A percentile compares a stretch with the other conserved stretches of the same genome.
These are phyloP conservation scores for Phascolomyces articulosus DNA, from an alignment of 371 early-diverging fungal genomes.

Conservation along the genomic window DNA sequence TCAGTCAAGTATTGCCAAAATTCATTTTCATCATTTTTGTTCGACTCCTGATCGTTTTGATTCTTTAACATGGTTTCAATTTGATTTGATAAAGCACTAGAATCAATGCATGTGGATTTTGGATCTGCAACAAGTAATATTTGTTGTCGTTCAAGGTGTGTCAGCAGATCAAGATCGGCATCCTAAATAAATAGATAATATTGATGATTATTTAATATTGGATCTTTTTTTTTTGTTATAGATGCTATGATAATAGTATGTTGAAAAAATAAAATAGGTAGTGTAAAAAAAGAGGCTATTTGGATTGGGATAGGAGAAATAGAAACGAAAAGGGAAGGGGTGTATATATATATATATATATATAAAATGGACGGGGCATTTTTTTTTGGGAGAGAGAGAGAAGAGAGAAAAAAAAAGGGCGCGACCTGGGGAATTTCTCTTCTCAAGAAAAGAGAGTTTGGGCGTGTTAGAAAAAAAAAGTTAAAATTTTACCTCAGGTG, in stretches of 20 bases:
- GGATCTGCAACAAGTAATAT: constrained; percentile 59
- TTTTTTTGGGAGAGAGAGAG: no score
- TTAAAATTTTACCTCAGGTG: constrained; percentile 40
- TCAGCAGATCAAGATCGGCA: constrained; percentile 56
- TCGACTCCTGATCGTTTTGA: background rate
- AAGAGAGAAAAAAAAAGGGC: no score
- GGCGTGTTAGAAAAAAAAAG: no score
- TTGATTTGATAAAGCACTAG: constrained; percentile 9
- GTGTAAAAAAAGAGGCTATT: no score
- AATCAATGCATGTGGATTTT: constrained; percentile 61
- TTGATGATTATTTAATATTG: background rate
- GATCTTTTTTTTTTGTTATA: no score
- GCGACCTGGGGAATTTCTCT: no score
- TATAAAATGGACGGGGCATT: background rate
- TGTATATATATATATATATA: constrained; percentile 10
- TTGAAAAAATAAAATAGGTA: no score
- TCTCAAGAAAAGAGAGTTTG: no score
- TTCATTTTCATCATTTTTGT: background rate
- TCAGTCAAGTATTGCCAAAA: constrained; percentile 9
- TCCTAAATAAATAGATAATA: constrained; percentile 31
- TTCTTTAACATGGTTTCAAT: background rate
- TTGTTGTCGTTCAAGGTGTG: constrained; percentile 62
- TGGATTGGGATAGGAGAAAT: background rate
- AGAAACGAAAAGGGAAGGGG: background rate
- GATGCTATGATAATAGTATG: no score